These are phyloP conservation scores for Cicer arietinum DNA, from an alignment of 306 rosid genomes.

Conservation along the genomic window DNA sequence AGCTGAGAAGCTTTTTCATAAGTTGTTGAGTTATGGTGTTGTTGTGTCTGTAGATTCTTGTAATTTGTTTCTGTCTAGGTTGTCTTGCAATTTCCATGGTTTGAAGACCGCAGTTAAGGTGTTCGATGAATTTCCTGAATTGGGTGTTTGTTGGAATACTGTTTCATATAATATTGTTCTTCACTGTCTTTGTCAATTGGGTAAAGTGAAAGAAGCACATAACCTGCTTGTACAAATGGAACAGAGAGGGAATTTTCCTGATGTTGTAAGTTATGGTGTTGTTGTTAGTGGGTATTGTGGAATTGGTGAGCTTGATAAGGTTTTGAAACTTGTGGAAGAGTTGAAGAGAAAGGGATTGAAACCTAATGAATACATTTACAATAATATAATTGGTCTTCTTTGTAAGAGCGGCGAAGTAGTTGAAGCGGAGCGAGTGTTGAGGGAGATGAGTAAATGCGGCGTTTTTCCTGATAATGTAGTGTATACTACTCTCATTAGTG, in stretches of 20 bases:
- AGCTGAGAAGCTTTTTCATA: constrained; percentile 68
- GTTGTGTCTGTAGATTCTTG: constrained; percentile 74
- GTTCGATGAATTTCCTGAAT: constrained; percentile 65
- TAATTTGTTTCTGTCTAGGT: constrained; percentile 68
- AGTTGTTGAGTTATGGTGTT: constrained; percentile 67
- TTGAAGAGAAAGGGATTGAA: constrained; percentile 65
- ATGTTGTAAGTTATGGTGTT: constrained; percentile 81
- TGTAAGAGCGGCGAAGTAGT: constrained; percentile 61
- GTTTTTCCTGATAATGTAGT: constrained; percentile 74
- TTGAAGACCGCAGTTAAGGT: constrained; percentile 54
- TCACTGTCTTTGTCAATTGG: constrained; percentile 65
- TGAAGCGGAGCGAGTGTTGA: constrained; percentile 65
- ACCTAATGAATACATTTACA: constrained; percentile 68
- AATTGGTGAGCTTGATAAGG: constrained; percentile 61
- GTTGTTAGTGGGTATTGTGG: constrained; percentile 72
- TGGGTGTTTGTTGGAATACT: constrained; percentile 76
- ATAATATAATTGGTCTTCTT: constrained; percentile 65
- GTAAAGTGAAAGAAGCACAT: constrained; percentile 78
- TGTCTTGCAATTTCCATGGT: constrained; percentile 54
- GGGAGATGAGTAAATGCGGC: constrained; percentile 62
- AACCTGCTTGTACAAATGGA: constrained; percentile 76
- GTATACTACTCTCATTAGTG: constrained; percentile 76
- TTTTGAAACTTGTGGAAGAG: constrained; percentile 72
- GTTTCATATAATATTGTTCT: constrained; percentile 70
- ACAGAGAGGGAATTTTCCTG: constrained; percentile 64